These are phyloP conservation scores for Phoma sp. DNA, from an alignment of 2,329 filamentous ascomycete species.

Conservation along the genomic window DNA sequence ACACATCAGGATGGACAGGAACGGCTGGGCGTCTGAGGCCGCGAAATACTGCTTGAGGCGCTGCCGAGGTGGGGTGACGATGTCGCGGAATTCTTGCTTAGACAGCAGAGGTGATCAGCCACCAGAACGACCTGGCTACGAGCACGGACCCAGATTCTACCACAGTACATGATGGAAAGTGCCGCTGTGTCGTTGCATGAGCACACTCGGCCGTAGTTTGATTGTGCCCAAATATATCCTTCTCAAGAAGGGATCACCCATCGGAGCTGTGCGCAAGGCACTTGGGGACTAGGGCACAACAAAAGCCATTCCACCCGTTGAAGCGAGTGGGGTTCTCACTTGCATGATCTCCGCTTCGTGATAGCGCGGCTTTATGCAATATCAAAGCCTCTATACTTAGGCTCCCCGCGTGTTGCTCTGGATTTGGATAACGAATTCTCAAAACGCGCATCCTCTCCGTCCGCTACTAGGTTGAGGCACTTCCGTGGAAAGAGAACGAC, in stretches of 20 bases:
- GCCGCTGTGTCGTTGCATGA: background rate
- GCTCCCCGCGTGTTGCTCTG: conserved; percentile 7
- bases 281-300: background rate
- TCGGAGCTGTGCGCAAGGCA: background rate
- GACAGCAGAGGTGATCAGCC: conserved; percentile 9
- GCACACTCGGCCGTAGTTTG: background rate
- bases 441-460: conserved; percentile 14
- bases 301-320: background rate
- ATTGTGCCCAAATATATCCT: background rate
- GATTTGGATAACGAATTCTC: conserved; percentile 4
- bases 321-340: background rate
- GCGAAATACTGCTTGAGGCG: conserved; percentile 6
- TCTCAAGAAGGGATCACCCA: background rate
- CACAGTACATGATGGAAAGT: background rate
- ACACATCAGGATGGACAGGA: background rate
- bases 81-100: conserved; percentile 6
- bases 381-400: conserved; percentile 5
- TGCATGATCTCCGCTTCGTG: conserved; percentile 9
- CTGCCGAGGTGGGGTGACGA: conserved; percentile 13
- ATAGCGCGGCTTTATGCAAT: conserved; percentile 11
- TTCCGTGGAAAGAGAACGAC: conserved; percentile 1
- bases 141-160: conserved; percentile 5
- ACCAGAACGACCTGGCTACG: conserved; percentile 11
- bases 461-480: conserved; percentile 17
- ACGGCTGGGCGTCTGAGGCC: background rate